Conservation (phyloP, 768 basidiomycete species). For the Hericium erinaceus region DNA sequence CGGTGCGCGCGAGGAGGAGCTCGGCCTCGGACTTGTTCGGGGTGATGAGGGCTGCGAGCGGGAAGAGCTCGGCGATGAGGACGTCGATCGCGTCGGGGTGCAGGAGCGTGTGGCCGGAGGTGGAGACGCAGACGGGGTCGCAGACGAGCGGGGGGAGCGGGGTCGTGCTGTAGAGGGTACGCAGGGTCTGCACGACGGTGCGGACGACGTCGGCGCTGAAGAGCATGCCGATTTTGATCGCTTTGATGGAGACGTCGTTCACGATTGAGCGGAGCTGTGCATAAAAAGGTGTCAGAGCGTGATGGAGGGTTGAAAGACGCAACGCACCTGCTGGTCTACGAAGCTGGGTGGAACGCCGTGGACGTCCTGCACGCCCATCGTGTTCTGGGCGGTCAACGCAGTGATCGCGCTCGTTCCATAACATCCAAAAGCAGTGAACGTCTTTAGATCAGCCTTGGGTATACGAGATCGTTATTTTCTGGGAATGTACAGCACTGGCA, state of each 20-base stretch:
- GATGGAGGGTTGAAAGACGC: not conserved
- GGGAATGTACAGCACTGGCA: not conserved
- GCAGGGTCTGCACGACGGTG: conserved; percentile 44
- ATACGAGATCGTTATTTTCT: not conserved
- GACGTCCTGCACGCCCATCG: conserved; percentile 69
- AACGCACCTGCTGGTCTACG: conserved; percentile 60
- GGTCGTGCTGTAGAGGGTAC: conserved; percentile 24
- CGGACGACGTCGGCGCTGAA: conserved; percentile 46
- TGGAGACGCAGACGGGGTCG: conserved; percentile 89
- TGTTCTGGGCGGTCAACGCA: conserved; percentile 87
- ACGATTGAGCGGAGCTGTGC: conserved; percentile 59
- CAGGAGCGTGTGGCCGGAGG: conserved; percentile 76
- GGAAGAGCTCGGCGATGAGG: conserved; percentile 57
- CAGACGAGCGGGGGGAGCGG: conserved; percentile 52
- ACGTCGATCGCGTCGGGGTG: conserved; percentile 53
- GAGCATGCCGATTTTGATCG: conserved; percentile 90
- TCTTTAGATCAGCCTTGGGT: conserved; percentile 74
- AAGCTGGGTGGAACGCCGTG: conserved; percentile 61
- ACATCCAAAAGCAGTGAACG: conserved; percentile 68
- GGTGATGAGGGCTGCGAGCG: conserved; percentile 63
- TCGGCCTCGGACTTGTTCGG: conserved; percentile 82
- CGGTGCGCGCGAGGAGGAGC: conserved; percentile 42
- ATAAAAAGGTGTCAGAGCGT: not conserved
- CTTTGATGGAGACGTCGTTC: conserved; percentile 58
- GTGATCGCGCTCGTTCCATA: conserved; percentile 81